Evolutionary conservation across 2,329 filamentous ascomycete genomes (phyloP).

Genomic region (Gliomastix tumulicola): DNA sequence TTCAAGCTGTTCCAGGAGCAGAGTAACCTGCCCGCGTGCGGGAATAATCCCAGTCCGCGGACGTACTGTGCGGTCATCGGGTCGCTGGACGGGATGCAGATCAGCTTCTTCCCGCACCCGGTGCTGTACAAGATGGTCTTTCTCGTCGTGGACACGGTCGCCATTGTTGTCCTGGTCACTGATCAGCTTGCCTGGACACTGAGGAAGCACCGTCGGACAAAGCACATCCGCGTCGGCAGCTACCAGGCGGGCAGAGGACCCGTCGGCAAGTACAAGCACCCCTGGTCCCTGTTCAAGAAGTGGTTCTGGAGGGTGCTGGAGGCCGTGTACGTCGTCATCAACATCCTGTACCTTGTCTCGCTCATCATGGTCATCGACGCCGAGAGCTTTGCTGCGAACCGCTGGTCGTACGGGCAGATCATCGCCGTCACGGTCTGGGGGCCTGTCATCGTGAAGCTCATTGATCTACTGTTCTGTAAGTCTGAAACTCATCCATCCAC

Average conservation of each 20-base stretch:
- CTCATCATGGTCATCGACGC: slow-evolving; percentile 24
- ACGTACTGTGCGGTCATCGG: slow-evolving; percentile 27
- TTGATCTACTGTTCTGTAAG: slow-evolving; percentile 28
- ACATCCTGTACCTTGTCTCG: slow-evolving; percentile 29
- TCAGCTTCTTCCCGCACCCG: slow-evolving; percentile 28
- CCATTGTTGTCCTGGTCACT: slow-evolving; percentile 21
- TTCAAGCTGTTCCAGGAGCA: slow-evolving; percentile 25
- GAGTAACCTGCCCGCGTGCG: slow-evolving; percentile 20
- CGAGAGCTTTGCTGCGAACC: slow-evolving; percentile 24
- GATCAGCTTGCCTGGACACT: slow-evolving; percentile 29
- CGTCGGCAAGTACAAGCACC: slow-evolving; percentile 14
- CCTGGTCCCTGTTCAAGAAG: slow-evolving; percentile 17
- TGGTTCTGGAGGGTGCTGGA: slow-evolving; percentile 27
- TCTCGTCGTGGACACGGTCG: slow-evolving; percentile 24
- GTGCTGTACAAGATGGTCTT: slow-evolving; percentile 28
- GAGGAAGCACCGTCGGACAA: slow-evolving; percentile 22
- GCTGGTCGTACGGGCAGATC: slow-evolving; percentile 29
- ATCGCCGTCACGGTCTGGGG: slow-evolving; percentile 31
- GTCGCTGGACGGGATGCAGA: slow-evolving; percentile 21
- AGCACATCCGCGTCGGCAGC: slow-evolving; percentile 19
- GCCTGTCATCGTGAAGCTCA: slow-evolving; percentile 29
- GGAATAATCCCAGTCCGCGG: slow-evolving; percentile 26
- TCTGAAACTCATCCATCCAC: neutral
- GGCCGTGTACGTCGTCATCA: slow-evolving; percentile 25
- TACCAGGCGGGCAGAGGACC: slow-evolving; percentile 23